Percentiles rank a stretch among this genome's conserved stretches.
Conservation (phyloP, 1,139 yeast species). For the Saccharomyces uvarum region DNA sequence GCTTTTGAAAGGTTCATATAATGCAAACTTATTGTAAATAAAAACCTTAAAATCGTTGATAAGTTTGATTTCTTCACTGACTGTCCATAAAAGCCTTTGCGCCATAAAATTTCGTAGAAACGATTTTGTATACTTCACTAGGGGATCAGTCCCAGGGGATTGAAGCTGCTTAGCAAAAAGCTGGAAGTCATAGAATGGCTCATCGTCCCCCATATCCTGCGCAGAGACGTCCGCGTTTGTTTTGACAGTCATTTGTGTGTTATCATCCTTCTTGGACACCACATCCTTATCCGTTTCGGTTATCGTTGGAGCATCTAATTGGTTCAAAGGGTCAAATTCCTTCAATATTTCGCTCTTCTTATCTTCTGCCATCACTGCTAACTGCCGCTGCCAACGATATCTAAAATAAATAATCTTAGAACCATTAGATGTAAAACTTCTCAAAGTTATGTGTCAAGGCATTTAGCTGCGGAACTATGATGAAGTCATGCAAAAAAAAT, state of each 20-base stretch:
- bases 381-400: background rate
- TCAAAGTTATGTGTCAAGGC: background rate
- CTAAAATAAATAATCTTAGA: background rate
- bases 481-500: background rate
- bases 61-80: slow-evolving; percentile 70
- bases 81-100: slow-evolving; percentile 52
- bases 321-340: slow-evolving; percentile 15
- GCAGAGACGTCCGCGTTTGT: background rate
- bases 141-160: slow-evolving; percentile 75
- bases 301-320: slow-evolving; percentile 1
- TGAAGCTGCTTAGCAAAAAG: slow-evolving; percentile 65
- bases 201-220: slow-evolving; percentile 9
- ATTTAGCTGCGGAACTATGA: background rate
- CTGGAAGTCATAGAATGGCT: slow-evolving; percentile 55
- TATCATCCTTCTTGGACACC: background rate
- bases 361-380: slow-evolving; percentile 3
- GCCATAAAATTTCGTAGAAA: slow-evolving; percentile 68
- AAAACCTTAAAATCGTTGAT: slow-evolving; percentile 66
- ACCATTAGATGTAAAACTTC: background rate
- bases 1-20: slow-evolving; percentile 67
- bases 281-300: background rate
- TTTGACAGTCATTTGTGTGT: background rate
- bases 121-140: slow-evolving; percentile 76
- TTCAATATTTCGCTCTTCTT: slow-evolving; percentile 7
- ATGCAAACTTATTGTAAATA: slow-evolving; percentile 55